phyloP scores from a whole-genome alignment of 2,329 filamentous ascomycete genomes.

The Neocucurbitaria cava region DNA sequence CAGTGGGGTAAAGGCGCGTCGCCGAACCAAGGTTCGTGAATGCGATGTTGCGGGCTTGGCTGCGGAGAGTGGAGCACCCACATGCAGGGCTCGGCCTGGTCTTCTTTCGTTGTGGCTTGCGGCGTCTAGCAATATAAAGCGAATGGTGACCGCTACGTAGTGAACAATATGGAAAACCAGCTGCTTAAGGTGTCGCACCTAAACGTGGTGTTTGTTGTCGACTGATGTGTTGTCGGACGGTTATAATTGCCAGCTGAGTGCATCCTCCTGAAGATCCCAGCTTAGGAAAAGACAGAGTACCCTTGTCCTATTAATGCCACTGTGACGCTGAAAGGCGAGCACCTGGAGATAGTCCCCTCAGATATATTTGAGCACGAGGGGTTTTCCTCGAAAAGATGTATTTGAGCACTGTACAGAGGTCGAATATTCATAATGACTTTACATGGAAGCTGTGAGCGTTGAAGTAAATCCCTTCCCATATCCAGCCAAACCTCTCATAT shows the following conservation, averaged over 20 bases:
- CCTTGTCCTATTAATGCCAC: slow-evolving; percentile 2
- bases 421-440: not conserved
- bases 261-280: slow-evolving; percentile 2
- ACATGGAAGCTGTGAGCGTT: not conserved
- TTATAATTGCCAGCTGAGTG: slow-evolving; percentile 1
- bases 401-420: not conserved
- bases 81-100: slow-evolving; percentile 16
- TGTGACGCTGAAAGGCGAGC: not conserved
- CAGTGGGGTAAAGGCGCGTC: slow-evolving; percentile 21
- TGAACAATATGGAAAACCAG: not conserved
- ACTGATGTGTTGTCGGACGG: slow-evolving; percentile 8
- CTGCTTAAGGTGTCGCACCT: not conserved
- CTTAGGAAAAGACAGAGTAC: slow-evolving; percentile 9
- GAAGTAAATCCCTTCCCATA: no score
- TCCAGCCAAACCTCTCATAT: not conserved
- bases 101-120: slow-evolving; percentile 6
- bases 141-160: slow-evolving; percentile 4
- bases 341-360: not conserved
- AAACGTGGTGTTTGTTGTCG: slow-evolving; percentile 19
- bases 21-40: slow-evolving; percentile 13
- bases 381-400: not conserved
- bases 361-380: not conserved
- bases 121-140: slow-evolving; percentile 18
- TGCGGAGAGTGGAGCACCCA: slow-evolving; percentile 18
- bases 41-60: slow-evolving; percentile 28